Evolutionary conservation across 371 early-diverging fungal genomes (phyloP), one percentile per base, ranked within the genome.

Genomic region (Mortierella sp.): DNA sequence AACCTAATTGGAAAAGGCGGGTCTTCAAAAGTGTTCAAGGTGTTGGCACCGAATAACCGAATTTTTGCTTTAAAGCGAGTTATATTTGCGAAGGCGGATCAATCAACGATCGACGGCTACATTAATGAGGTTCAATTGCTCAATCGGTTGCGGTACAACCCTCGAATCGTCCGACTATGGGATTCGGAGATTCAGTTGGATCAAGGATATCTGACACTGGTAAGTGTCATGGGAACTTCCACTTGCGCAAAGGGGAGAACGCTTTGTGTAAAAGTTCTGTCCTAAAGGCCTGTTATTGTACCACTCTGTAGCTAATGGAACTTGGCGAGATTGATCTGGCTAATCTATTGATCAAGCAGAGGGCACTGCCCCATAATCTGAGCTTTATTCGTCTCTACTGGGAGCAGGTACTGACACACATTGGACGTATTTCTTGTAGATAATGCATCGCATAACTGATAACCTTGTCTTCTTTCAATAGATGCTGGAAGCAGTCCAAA

Each of bases 291-390:
- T 5, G 17, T 3, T 39, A 47, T 17, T 50, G 21, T 51, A 46
- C 42, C 23, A 6, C 23, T 39, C n/a, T 54, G 51, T 24, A 88
- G 83, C 34, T 88, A 1, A 69, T 99, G 84, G 99, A 99, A 82
- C 93, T 89, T 65, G 99, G 99, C 26, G 97, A 98, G 64, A 93
- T 92, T 8, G 98, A 98, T 63, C 75, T 99, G 39, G 93, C 92
- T 2, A 83, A 84, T 41, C 62, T 95, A 46, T 79, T 97, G 57
- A 60, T 83, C 47, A 82, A 80, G 30, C 86, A 89, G 41, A 70
- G 82, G 6, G 68, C 71, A 12, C 80, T 85, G 15, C 82, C 86
- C 0, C 79, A 93, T 60, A 86, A 91, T 41, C 68, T 92, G 46
- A 89, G 89, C 51, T 92, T 91, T 56, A 84, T 97, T 19, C 84